Evolutionary conservation across 169 alveolate genomes (phyloP).

Genomic region (Plasmodium gallinaceum): DNA sequence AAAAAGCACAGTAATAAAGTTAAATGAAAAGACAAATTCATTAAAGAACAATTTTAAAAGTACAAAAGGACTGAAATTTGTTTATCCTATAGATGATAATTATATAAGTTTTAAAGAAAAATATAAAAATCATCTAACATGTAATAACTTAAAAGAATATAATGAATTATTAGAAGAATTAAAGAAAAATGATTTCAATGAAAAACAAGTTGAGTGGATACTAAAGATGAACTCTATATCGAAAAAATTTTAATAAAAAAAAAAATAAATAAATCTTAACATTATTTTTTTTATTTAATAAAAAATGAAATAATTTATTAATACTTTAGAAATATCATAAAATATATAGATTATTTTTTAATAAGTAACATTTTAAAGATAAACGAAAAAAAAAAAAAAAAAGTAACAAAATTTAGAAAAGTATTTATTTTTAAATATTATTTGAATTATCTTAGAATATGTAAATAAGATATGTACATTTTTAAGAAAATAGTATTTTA

Average conservation of each 20-base stretch:
- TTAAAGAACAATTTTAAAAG: slow-evolving; percentile 34
- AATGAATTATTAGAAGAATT: slow-evolving; percentile 35
- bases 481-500: no score
- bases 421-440: no score
- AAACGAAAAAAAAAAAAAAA: no score
- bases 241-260: slow-evolving; percentile 31
- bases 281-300: no score
- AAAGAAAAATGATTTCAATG: slow-evolving; percentile 34
- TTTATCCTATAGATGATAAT: slow-evolving; percentile 38
- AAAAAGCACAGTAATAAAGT: slow-evolving; percentile 37
- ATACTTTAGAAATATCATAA: no score
- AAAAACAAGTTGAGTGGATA: slow-evolving; percentile 58
- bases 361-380: no score
- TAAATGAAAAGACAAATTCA: slow-evolving; percentile 44
- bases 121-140: slow-evolving; percentile 10
- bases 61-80: slow-evolving; percentile 38
- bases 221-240: slow-evolving; percentile 63
- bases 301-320: no score
- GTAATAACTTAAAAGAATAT: slow-evolving; percentile 39
- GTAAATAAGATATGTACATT: no score
- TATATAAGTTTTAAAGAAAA: slow-evolving; percentile 13
- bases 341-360: no score
- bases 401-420: no score
- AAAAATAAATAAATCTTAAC: neutral
- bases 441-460: no score